Percentiles rank a stretch among this genome's conserved stretches.
These are phyloP conservation scores for Hanseniaspora lachancei DNA, from an alignment of 805 yeast genomes.

Conservation along the genomic window DNA sequence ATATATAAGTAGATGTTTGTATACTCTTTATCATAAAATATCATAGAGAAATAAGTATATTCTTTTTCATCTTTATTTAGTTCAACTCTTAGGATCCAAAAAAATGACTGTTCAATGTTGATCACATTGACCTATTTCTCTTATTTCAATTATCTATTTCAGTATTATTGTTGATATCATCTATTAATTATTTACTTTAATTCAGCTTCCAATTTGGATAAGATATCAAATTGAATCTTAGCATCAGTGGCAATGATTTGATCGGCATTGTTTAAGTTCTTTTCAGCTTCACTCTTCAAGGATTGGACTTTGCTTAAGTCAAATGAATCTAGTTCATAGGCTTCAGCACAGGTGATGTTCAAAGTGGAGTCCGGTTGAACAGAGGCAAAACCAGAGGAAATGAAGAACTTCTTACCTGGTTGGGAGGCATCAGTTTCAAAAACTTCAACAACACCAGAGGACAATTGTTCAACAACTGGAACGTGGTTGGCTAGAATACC, in stretches of 20 bases:
- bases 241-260: conserved; percentile 90
- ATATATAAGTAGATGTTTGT: not conserved
- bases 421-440: conserved; percentile 57
- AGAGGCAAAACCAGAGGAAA: conserved; percentile 92
- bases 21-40: not conserved
- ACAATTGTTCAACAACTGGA: conserved; percentile 89
- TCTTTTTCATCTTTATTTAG: not conserved
- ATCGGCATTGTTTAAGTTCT: conserved; percentile 71
- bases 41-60: not conserved
- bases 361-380: conserved; percentile 89
- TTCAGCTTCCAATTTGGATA: conserved; percentile 70
- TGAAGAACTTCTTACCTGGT: conserved; percentile 65
- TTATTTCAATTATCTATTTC: not conserved
- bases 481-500: conserved; percentile 97
- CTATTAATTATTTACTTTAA: conserved; percentile 17
- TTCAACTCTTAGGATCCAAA: no score
- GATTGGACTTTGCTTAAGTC: conserved; percentile 65
- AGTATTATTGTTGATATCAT: not conserved
- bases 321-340: conserved; percentile 80
- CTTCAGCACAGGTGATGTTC: conserved; percentile 88
- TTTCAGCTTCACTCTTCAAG: conserved; percentile 84
- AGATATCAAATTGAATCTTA: conserved; percentile 85
- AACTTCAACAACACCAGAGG: conserved; percentile 90
- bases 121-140: no score
- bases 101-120: no score